Evolutionary conservation across 139 green algal genomes (phyloP).

Genomic region (Pleodorina starrii): DNA sequence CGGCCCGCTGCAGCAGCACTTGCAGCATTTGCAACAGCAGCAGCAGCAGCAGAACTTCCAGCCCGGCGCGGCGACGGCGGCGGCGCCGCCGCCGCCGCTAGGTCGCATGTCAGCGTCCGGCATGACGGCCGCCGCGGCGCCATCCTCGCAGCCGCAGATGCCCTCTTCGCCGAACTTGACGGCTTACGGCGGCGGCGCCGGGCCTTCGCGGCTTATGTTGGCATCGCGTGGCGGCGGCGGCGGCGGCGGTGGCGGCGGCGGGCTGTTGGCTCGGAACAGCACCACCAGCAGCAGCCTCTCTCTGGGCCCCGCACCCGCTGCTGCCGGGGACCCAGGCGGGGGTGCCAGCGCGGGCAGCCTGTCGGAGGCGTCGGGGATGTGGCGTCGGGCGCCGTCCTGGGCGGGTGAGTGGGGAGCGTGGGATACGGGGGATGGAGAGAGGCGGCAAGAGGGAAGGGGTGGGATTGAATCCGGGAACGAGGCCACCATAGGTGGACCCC

Average conservation of each 20-base stretch:
- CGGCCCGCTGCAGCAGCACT: no score
- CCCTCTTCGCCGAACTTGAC: neutral
- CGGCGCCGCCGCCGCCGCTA: neutral
- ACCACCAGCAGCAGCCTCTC: constrained; percentile 35
- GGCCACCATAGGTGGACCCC: no score
- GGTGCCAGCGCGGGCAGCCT: constrained; percentile 25
- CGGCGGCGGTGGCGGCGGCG: neutral
- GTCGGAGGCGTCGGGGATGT: constrained; percentile 26
- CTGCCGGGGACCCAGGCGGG: neutral
- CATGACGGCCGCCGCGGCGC: neutral
- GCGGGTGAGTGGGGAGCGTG: neutral
- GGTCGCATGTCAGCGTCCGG: neutral
- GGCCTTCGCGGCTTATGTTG: neutral
- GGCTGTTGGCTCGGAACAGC: neutral
- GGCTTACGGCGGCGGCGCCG: neutral
- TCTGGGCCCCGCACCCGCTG: constrained; percentile 13
- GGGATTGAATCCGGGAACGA: no score
- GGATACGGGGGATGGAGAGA: no score
- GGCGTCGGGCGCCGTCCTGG: constrained; percentile 29
- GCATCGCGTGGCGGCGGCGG: neutral
- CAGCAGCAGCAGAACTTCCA: neutral
- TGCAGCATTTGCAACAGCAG: neutral
- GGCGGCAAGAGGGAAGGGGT: no score
- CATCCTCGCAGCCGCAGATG: neutral
- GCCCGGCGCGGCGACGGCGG: neutral